Conservation (phyloP, 306 rosid species). For the Abrus pulchellus region DNA sequence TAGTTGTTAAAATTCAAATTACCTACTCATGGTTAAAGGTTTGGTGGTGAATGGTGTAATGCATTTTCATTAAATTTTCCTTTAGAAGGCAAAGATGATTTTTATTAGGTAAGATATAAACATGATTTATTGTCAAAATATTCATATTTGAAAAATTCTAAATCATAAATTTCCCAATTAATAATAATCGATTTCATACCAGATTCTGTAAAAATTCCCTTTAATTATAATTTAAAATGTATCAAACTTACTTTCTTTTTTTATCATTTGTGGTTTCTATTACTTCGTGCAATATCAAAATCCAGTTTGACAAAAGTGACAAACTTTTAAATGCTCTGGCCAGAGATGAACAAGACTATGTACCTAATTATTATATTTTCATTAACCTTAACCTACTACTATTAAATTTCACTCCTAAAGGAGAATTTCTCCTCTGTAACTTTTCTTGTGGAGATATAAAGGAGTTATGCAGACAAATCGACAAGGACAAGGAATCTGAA, state of each 20-base stretch:
- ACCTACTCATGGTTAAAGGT: slow-evolving; percentile 12
- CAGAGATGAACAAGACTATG: not conserved
- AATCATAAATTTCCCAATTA: not conserved
- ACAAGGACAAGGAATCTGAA: slow-evolving; percentile 37
- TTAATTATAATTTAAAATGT: not conserved
- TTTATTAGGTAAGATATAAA: not conserved
- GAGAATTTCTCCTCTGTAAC: not conserved
- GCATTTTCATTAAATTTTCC: not conserved
- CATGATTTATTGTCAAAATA: not conserved
- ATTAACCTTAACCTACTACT: not conserved
- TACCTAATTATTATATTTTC: not conserved
- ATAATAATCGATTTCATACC: not conserved
- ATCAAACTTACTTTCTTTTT: not conserved
- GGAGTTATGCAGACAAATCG: slow-evolving; percentile 15
- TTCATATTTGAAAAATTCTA: not conserved
- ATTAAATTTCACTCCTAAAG: slow-evolving; percentile 8
- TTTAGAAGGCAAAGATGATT: not conserved
- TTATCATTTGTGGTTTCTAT: not conserved
- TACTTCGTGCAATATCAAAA: not conserved
- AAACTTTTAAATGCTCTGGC: not conserved
- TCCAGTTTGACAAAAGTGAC: not conserved
- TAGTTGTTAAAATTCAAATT: slow-evolving; percentile 15
- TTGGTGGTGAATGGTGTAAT: not conserved
- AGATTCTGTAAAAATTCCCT: not conserved
- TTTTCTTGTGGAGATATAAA: slow-evolving; percentile 19